Conservation (phyloP, 2,329 filamentous ascomycete genomes). For the Neocucurbitaria cava region DNA sequence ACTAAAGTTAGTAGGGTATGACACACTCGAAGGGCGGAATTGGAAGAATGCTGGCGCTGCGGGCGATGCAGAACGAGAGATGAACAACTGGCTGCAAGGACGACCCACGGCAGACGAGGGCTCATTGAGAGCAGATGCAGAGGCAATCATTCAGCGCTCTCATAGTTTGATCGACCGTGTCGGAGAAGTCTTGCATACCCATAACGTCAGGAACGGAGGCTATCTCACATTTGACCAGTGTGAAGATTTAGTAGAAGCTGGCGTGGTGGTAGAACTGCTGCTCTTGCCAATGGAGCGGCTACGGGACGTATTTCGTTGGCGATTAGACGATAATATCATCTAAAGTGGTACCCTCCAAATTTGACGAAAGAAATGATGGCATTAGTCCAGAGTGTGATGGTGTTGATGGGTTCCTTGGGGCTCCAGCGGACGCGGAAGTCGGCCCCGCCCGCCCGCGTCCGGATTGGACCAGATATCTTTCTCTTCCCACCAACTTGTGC, state of each 20-base stretch:
- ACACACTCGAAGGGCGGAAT: constrained; percentile 2
- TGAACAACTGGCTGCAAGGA: neutral
- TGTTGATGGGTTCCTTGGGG: too few relatives aligned
- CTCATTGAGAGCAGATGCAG: neutral
- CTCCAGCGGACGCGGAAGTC: too few relatives aligned
- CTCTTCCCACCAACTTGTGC: neutral
- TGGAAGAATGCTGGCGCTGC: neutral
- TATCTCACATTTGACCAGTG: neutral
- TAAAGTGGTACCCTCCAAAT: too few relatives aligned
- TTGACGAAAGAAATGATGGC: too few relatives aligned
- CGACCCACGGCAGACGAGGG: neutral
- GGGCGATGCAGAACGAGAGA: neutral
- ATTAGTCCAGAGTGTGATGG: too few relatives aligned
- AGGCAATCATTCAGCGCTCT: neutral
- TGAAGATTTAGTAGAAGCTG: neutral
- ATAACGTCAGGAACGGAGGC: neutral
- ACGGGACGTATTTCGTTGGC: neutral
- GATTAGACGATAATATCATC: constrained; percentile 2
- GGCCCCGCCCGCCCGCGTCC: too few relatives aligned
- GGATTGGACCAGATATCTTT: too few relatives aligned
- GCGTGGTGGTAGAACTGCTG: constrained; percentile 1
- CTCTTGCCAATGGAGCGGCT: constrained; percentile 1
- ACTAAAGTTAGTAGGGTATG: constrained; percentile 3
- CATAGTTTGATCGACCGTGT: neutral
- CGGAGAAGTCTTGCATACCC: neutral